Percentiles rank a stretch among this genome's conserved stretches.
phyloP scores from a whole-genome alignment of 495 filamentous ascomycete species.

The Mycothermus thermophilus region DNA sequence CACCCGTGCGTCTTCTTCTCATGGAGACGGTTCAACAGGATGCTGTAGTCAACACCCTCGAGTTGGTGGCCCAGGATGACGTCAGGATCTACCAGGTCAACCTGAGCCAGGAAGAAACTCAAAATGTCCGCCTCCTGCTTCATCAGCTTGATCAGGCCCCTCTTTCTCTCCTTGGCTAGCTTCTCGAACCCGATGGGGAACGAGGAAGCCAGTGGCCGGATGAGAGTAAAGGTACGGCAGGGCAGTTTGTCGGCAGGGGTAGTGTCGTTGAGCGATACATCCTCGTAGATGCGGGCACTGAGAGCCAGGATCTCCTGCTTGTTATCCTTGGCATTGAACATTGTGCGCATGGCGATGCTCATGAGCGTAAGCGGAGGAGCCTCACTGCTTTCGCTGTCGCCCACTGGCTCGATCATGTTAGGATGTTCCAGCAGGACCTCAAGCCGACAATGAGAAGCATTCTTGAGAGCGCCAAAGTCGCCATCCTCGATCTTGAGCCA shows the following conservation, averaged over 20 bases:
- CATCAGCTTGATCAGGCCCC: constrained; percentile 60
- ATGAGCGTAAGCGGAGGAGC: constrained; percentile 82
- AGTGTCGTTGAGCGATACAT: constrained; percentile 75
- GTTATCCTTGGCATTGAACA: constrained; percentile 82
- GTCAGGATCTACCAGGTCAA: constrained; percentile 82
- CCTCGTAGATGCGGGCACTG: constrained; percentile 82
- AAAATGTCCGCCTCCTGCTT: constrained; percentile 73
- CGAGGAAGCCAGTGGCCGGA: constrained; percentile 60
- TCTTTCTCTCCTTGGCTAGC: constrained; percentile 44
- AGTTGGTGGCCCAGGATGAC: constrained; percentile 90
- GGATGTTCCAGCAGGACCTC: constrained; percentile 73
- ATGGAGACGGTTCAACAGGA: constrained; percentile 72
- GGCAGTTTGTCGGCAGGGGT: constrained; percentile 77
- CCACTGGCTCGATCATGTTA: constrained; percentile 50
- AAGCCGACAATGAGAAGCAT: constrained; percentile 92
- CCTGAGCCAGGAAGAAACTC: constrained; percentile 73
- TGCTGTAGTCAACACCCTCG: constrained; percentile 90
- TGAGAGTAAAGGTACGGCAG: constrained; percentile 79
- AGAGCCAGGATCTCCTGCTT: constrained; percentile 90
- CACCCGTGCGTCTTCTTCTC: constrained; percentile 85
- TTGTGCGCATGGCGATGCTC: constrained; percentile 80
- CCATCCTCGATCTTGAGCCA: constrained; percentile 83
- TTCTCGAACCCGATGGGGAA: constrained; percentile 80
- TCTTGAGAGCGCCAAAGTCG: constrained; percentile 71
- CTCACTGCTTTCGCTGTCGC: constrained; percentile 64